Conservation (phyloP, 306 rosid genomes). For the Glycine tomentella region DNA sequence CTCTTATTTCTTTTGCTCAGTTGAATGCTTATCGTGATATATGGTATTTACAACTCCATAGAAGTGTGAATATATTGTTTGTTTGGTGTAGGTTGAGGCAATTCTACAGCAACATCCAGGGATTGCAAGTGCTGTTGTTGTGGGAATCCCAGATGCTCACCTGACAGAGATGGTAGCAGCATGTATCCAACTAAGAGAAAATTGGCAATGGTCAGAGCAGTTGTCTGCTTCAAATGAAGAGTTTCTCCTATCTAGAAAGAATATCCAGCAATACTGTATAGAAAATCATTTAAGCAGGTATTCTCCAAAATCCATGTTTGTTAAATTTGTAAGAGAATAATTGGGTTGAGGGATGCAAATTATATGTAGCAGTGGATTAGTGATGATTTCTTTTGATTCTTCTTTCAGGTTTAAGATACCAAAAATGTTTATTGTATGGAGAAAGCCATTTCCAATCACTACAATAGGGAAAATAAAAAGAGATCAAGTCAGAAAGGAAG, state of each 20-base stretch:
- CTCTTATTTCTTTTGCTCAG: neutral
- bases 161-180: constrained; percentile 75
- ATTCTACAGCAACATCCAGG: constrained; percentile 78
- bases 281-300: constrained; percentile 72
- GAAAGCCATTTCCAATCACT: constrained; percentile 76
- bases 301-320: constrained; percentile 34
- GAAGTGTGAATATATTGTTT: constrained; percentile 22
- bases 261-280: constrained; percentile 60
- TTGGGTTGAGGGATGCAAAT: constrained; percentile 18
- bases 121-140: constrained; percentile 59
- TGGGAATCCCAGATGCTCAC: constrained; percentile 79
- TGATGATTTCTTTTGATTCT: constrained; percentile 17
- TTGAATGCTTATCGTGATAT: constrained; percentile 24
- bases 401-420: constrained; percentile 86
- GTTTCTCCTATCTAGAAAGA: constrained; percentile 55
- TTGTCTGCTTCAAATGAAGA: constrained; percentile 40
- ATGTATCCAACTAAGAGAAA: constrained; percentile 61
- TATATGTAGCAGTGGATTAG: neutral
- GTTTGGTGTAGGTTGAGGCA: constrained; percentile 71
- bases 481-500: constrained; percentile 64
- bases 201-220: constrained; percentile 72
- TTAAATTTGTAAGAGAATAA: constrained; percentile 10
- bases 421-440: constrained; percentile 64
- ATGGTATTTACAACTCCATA: constrained; percentile 8
- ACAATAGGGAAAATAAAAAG: constrained; percentile 74